Conservation (phyloP, 2,329 filamentous ascomycete species). For the Thelonectria blattea region DNA sequence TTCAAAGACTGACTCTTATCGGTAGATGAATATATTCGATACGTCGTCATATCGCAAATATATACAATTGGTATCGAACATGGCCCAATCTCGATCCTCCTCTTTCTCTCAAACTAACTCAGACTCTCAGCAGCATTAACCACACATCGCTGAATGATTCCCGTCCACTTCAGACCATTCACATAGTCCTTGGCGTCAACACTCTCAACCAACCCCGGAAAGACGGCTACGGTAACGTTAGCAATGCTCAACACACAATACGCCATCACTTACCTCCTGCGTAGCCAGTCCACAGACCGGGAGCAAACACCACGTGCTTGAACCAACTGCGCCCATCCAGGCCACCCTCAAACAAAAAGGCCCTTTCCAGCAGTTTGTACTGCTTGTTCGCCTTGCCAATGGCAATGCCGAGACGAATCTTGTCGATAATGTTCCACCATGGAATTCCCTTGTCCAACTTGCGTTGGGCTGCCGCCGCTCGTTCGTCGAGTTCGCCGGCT, state of each 20-base stretch:
- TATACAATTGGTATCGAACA: background rate
- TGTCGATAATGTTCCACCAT: conserved; percentile 80
- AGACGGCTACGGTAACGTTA: conserved; percentile 54
- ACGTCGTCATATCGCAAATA: background rate
- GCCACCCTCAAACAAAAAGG: conserved; percentile 77
- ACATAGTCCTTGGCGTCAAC: conserved; percentile 64
- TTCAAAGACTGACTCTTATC: too few relatives aligned
- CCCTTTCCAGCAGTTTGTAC: conserved; percentile 84
- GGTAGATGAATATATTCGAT: too few relatives aligned
- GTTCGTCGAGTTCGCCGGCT: conserved; percentile 53
- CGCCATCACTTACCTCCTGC: conserved; percentile 65
- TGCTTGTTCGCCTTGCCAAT: conserved; percentile 75
- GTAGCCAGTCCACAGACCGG: conserved; percentile 91
- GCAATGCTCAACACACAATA: background rate
- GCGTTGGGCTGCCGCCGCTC: conserved; percentile 49
- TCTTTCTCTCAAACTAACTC: conserved; percentile 13
- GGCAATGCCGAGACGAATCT: conserved; percentile 65
- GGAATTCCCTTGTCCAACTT: conserved; percentile 63
- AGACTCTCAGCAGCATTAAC: conserved; percentile 52
- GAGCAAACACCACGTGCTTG: conserved; percentile 94
- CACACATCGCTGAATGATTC: conserved; percentile 62
- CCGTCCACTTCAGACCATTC: conserved; percentile 64
- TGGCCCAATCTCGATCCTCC: background rate
- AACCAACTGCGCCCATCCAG: conserved; percentile 86
- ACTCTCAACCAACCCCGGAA: conserved; percentile 67